Evolutionary conservation across 2,329 filamentous ascomycete genomes (phyloP).

Genomic region (Chaetomium sp.): DNA sequence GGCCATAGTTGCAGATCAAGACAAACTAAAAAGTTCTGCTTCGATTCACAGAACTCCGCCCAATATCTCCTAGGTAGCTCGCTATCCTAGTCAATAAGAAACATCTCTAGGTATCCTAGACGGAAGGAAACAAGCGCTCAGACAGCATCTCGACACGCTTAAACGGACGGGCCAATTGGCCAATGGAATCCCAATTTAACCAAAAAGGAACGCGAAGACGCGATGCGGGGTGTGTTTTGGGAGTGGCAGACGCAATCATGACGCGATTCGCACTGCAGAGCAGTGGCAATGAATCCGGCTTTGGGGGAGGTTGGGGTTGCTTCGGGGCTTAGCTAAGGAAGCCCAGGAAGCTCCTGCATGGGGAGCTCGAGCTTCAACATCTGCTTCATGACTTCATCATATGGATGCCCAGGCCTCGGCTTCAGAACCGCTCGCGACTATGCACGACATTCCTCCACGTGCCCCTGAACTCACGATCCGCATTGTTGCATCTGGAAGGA

Average conservation of each 20-base stretch:
- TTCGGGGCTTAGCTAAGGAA: not conserved
- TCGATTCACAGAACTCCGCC: not conserved
- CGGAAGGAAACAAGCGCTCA: constrained; percentile 18
- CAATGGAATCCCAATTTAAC: constrained; percentile 23
- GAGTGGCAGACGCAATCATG: constrained; percentile 2
- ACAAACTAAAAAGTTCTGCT: not conserved
- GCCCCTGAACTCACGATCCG: not conserved
- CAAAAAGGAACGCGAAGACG: constrained; percentile 29
- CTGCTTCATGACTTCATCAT: constrained; percentile 12
- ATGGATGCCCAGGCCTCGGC: constrained; percentile 5
- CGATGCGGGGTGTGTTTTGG: constrained; percentile 28
- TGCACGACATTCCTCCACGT: constrained; percentile 3
- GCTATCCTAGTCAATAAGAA: not conserved
- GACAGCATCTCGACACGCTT: constrained; percentile 5
- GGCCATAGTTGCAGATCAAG: not conserved
- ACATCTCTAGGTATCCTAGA: not conserved
- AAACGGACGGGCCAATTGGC: constrained; percentile 22
- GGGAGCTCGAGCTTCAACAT: not conserved
- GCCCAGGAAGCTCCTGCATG: not conserved
- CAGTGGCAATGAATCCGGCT: not conserved
- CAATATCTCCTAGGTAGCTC: not conserved
- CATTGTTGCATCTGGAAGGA: constrained; percentile 11
- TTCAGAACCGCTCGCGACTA: not conserved
- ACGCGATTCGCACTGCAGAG: constrained; percentile 16
- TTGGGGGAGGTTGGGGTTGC: constrained; percentile 22